Evolutionary conservation across 352 stramenopile genomes (phyloP), one percentile per base, ranked within the genome.

Genomic region (Pythium rishiriense): DNA sequence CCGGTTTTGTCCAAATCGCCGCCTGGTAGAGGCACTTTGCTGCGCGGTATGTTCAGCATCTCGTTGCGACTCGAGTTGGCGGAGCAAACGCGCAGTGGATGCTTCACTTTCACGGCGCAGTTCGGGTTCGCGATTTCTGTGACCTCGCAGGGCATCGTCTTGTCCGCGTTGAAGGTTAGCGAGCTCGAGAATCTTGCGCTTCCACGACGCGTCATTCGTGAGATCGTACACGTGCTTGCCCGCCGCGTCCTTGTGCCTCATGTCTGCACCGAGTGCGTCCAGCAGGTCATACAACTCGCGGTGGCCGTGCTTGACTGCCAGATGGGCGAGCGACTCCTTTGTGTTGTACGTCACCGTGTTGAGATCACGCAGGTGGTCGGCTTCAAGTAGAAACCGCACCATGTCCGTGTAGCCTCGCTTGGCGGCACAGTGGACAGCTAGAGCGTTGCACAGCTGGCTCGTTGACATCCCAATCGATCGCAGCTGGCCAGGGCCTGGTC

Each of bases 361-460:
- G 14, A 66, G 28, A 35, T 70, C 42, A 9, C 51, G 50, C 6
- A 45, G 24, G 5, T 58, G 17, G 43, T 62, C 51, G 21, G 35
- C 64, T 21, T 62, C 56, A 0, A 70, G 42, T 1, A 66, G 28
- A 19, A 65, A 24, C 8, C 15, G 56, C 37, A 70, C 63, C 26
- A 60, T 64, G 3, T 64, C 50, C 12, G 28, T 17, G 24, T 51
- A 26, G 2, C 63, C 56, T 0, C 26, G 26, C 21, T 61, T 59
- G 2, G 57, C 56, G 8, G 64, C 57, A n/a, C 43, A 49, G 45
- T 71, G 64, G 31, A 71, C 43, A 3, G 64, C 57, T 3, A 66
- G 33, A 2, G 26, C n/a, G 26, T 62, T 50, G n/a, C 37, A 61
- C 14, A 47, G 45, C 11, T 35, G 26, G 33, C 1, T 11, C 6